Evolutionary conservation across 768 basidiomycete genomes (phyloP).

Genomic region (Rhodotorula diobovata): DNA sequence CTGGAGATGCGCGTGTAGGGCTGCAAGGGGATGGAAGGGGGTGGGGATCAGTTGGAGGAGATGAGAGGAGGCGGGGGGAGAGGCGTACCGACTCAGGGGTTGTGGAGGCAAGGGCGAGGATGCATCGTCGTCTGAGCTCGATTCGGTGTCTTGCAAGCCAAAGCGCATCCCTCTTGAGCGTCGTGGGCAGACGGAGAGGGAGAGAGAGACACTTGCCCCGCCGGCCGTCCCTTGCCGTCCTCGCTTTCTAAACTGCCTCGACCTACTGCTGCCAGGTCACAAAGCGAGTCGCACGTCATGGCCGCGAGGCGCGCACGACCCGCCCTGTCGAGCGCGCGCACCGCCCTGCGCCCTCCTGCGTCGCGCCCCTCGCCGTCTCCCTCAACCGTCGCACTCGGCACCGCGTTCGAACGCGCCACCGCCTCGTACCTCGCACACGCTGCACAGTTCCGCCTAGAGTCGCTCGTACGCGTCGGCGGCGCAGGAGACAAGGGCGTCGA

Average conservation of each 20-base stretch:
- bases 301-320: not conserved
- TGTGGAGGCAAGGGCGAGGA: not conserved
- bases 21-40: not conserved
- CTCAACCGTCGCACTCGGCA: constrained; percentile 13
- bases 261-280: too few relatives aligned
- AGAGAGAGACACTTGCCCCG: not conserved
- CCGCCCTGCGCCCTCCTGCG: not conserved
- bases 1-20: not conserved
- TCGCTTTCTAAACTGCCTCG: too few relatives aligned
- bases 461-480: constrained; percentile 13
- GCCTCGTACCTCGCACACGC: not conserved
- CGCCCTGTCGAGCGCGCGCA: not conserved
- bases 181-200: not conserved
- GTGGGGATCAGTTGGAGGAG: not conserved
- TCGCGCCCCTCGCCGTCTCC: not conserved
- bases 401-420: constrained; percentile 23
- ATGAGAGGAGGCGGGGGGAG: not conserved
- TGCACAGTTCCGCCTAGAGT: not conserved
- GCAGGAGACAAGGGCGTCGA: constrained; percentile 27
- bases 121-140: not conserved
- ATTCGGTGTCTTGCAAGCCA: not conserved
- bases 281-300: not conserved
- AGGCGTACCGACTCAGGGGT: not conserved
- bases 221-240: too few relatives aligned
- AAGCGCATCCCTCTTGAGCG: not conserved